Evolutionary conservation across 1,139 yeast genomes (phyloP), one percentile per base, ranked within the genome.

Genomic region (Protomyces pachydermus): DNA sequence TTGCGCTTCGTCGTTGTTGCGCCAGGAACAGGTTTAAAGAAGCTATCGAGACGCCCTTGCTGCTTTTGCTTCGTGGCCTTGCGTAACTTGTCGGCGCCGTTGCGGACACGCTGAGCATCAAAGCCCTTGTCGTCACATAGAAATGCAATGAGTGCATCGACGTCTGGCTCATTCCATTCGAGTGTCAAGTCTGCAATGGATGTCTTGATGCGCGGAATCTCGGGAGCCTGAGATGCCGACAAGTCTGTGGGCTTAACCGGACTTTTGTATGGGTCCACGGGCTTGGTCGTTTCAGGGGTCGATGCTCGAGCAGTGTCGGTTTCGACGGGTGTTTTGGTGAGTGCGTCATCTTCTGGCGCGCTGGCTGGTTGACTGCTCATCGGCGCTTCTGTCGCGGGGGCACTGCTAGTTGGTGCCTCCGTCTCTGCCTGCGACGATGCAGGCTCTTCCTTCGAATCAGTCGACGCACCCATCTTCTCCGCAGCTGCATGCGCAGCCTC

Each of bases 21-120:
- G 65, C 79, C 74, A 0, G 81, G 75, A 72, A 82, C 82, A 3
- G 88, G 84, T 72, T 83, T 84, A 78, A 93, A 93, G 73, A 93
- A 93, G 3, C 96, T 96, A 72, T 91, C 97, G 46, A 93, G 77
- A 69, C 98, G 82, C 5, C 95, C 97, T 74, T 93, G 98, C 1
- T 89, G 87, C 1, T 95, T 93, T 1, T 87, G 81, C 72, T 89
- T 90, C 68, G 89, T 79, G 2, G 91, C 95, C 74, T 91, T 93
- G 70, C 84, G 83, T 70, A 93, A 80, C 74, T 91, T 87, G 57
- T 85, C 90, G 5, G 93, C 95, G 45, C 97, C 98, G 66, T 86
- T 82, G 69, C 86, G 83, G 34, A 93, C 90, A 73, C 98, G 82
- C 60, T 91, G 97, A 72, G 93, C 98, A 69, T 87, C 87, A 75